These are phyloP conservation scores for Annulohypoxylon truncatum DNA, from an alignment of 2,329 filamentous ascomycete genomes.

Conservation along the genomic window DNA sequence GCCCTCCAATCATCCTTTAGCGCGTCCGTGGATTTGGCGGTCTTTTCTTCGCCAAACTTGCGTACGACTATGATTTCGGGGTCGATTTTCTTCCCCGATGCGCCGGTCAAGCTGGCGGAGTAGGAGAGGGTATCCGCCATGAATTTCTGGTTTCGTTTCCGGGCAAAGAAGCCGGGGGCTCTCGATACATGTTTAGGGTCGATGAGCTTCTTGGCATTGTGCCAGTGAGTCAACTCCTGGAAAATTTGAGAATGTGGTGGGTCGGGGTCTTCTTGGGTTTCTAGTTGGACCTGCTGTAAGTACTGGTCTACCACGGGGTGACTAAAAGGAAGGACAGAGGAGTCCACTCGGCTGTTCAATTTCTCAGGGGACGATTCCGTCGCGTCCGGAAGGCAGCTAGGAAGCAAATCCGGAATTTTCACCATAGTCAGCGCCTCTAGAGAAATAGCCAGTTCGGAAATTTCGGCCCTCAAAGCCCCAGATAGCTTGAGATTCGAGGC, in stretches of 20 bases:
- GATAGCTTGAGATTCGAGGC: conserved; percentile 21
- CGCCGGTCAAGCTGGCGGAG: conserved; percentile 75
- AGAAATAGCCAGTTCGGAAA: conserved; percentile 18
- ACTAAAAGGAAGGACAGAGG: conserved; percentile 58
- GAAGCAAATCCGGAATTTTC: conserved; percentile 2
- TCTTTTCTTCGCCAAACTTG: conserved; percentile 31
- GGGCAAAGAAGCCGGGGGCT: conserved; percentile 49
- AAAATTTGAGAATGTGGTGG: conserved; percentile 53
- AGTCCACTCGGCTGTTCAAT: not conserved
- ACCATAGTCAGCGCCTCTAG: conserved; percentile 7
- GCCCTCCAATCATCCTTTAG: conserved; percentile 34
- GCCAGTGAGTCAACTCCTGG: conserved; percentile 69
- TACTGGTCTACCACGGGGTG: conserved; percentile 60
- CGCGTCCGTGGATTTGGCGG: conserved; percentile 30
- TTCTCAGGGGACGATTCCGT: conserved; percentile 1
- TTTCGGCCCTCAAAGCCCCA: conserved; percentile 33
- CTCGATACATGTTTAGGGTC: conserved; percentile 52
- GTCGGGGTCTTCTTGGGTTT: conserved; percentile 46
- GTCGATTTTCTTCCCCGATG: conserved; percentile 70
- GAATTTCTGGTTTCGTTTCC: conserved; percentile 68
- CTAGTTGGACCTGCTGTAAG: conserved; percentile 56
- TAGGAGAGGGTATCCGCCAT: conserved; percentile 77
- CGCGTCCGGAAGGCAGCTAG: not conserved
- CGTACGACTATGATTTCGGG: conserved; percentile 71
- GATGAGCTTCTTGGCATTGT: conserved; percentile 66